phyloP scores from a whole-genome alignment of 2,329 filamentous ascomycete species.

The Epichloe festucae region DNA sequence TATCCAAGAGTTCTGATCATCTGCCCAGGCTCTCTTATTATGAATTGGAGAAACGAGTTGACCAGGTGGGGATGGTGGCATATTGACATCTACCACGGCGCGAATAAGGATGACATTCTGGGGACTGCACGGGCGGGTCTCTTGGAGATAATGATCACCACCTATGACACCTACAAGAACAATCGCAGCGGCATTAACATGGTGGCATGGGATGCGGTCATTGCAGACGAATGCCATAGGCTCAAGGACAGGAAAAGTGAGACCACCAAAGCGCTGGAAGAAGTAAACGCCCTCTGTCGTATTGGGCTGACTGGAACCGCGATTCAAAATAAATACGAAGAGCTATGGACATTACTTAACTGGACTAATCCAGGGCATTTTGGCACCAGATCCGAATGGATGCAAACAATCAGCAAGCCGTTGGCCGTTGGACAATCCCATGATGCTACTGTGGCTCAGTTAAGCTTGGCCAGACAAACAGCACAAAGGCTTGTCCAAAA shows the following conservation, averaged over 20 bases:
- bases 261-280: slow-evolving; percentile 75
- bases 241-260: slow-evolving; percentile 59
- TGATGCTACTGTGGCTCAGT: slow-evolving; percentile 71
- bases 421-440: slow-evolving; percentile 84
- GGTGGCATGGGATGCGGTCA: slow-evolving; percentile 82
- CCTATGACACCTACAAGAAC: slow-evolving; percentile 81
- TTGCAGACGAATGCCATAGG: slow-evolving; percentile 86
- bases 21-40: slow-evolving; percentile 76
- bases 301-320: slow-evolving; percentile 91
- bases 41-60: slow-evolving; percentile 84
- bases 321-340: slow-evolving; percentile 96
- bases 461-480: slow-evolving; percentile 68
- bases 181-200: slow-evolving; percentile 63
- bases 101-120: slow-evolving; percentile 53
- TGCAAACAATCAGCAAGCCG: slow-evolving; percentile 61
- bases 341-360: slow-evolving; percentile 89
- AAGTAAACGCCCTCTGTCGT: slow-evolving; percentile 80
- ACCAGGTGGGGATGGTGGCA: slow-evolving; percentile 94
- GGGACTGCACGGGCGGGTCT: slow-evolving; percentile 61
- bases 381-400: slow-evolving; percentile 59
- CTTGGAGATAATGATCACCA: slow-evolving; percentile 86
- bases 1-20: slow-evolving; percentile 70
- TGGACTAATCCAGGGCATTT: slow-evolving; percentile 83
- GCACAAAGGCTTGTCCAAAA: slow-evolving; percentile 78
- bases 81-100: slow-evolving; percentile 67